phyloP scores from a whole-genome alignment of 805 yeast species.

The Candida ascalaphidarum region DNA sequence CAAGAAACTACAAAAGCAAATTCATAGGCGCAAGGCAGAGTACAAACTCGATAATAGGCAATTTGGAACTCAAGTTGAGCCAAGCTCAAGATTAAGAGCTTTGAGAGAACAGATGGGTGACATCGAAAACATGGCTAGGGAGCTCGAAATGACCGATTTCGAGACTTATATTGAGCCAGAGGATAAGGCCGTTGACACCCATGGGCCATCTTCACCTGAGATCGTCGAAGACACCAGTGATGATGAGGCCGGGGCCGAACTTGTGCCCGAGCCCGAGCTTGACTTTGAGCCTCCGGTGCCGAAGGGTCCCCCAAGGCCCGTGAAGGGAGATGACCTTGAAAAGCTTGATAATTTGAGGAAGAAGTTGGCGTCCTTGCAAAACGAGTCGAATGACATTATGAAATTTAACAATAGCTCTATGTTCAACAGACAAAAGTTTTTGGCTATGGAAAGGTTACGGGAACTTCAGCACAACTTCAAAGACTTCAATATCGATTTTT shows the following conservation, averaged over 20 bases:
- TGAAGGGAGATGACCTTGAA: constrained; percentile 42
- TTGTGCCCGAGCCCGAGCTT: constrained; percentile 5
- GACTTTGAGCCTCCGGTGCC: constrained; percentile 12
- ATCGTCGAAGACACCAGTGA: constrained; percentile 9
- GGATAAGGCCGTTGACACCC: too few species aligned
- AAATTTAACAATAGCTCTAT: constrained; percentile 56
- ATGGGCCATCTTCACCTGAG: constrained; percentile 12
- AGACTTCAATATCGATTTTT: constrained; percentile 54
- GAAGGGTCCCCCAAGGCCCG: constrained; percentile 29
- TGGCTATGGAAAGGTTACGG: constrained; percentile 64
- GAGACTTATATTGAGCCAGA: constrained; percentile 23
- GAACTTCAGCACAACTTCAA: constrained; percentile 62
- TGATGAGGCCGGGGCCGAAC: constrained; percentile 11
- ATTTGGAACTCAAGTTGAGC: constrained; percentile 55
- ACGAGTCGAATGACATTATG: constrained; percentile 69
- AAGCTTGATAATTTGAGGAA: constrained; percentile 48
- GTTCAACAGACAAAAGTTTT: constrained; percentile 49
- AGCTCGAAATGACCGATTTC: constrained; percentile 79
- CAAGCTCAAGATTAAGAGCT: constrained; percentile 65
- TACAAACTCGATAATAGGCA: constrained; percentile 35
- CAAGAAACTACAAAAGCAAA: constrained; percentile 34
- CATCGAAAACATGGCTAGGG: constrained; percentile 76
- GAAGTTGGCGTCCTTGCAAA: constrained; percentile 54
- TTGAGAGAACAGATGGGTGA: constrained; percentile 80
- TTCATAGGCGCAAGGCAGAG: constrained; percentile 39